Conservation (phyloP, 805 yeast species). For the Tanozyma kutaoensis region DNA sequence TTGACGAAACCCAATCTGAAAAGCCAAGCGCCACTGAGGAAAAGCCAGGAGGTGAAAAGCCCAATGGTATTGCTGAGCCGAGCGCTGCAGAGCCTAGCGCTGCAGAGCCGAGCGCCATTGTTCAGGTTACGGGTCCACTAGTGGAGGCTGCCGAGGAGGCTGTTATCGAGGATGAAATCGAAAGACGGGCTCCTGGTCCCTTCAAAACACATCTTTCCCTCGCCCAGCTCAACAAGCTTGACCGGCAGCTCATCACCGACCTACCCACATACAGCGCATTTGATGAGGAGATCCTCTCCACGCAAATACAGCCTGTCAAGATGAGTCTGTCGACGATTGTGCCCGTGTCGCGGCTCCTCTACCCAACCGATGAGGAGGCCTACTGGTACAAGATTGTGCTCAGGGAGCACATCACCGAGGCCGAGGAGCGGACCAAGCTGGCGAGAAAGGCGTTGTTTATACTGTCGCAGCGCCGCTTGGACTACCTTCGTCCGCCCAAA, state of each 20-base stretch:
- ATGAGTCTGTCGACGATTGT: slow-evolving; percentile 23
- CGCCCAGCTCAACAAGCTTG: slow-evolving; percentile 29
- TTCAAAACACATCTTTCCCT: slow-evolving; percentile 33
- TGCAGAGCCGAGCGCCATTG: too few species aligned
- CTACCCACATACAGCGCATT: slow-evolving; percentile 37
- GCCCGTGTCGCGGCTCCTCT: slow-evolving; percentile 53
- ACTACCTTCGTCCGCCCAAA: slow-evolving; percentile 69
- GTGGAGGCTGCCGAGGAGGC: neutral
- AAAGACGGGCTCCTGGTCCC: slow-evolving; percentile 12
- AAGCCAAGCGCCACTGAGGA: too few species aligned
- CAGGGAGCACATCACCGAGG: slow-evolving; percentile 16
- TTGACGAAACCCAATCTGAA: too few species aligned
- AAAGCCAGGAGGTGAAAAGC: too few species aligned
- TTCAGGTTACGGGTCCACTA: too few species aligned
- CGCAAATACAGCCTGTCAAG: too few species aligned
- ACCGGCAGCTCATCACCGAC: slow-evolving; percentile 33
- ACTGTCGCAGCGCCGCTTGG: slow-evolving; percentile 37
- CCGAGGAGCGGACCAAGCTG: neutral
- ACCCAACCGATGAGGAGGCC: slow-evolving; percentile 45
- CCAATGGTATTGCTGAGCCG: too few species aligned
- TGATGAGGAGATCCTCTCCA: slow-evolving; percentile 18
- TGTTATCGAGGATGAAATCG: neutral
- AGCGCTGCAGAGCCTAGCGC: too few species aligned
- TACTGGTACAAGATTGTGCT: slow-evolving; percentile 47
- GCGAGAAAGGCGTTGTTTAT: slow-evolving; percentile 41